Percentiles rank a stretch among this genome's conserved stretches.
phyloP scores from a whole-genome alignment of 164 flowering plant genomes.

The Macadamia integrifolia region DNA sequence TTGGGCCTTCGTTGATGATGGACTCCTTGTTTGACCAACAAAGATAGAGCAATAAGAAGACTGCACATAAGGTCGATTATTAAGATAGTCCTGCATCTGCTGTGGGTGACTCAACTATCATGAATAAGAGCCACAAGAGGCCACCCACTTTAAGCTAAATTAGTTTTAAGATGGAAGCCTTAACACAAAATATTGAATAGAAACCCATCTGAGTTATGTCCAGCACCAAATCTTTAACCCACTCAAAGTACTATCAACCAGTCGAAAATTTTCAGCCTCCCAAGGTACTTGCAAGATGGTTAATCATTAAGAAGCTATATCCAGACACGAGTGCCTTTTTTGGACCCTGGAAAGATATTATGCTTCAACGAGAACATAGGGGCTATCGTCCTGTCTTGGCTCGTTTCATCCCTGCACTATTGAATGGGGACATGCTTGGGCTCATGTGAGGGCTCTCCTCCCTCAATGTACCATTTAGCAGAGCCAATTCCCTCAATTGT shows the following conservation, averaged over 20 bases:
- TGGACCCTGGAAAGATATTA: neutral
- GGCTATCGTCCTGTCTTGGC: slow-evolving; percentile 78
- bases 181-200: slow-evolving; percentile 8
- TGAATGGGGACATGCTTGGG: slow-evolving; percentile 70
- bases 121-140: too few species aligned
- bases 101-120: too few species aligned
- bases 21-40: too few species aligned
- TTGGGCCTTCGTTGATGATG: too few species aligned
- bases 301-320: slow-evolving; percentile 2
- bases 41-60: too few species aligned
- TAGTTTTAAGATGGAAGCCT: too few species aligned
- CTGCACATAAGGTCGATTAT: too few species aligned
- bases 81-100: too few species aligned
- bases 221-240: slow-evolving; percentile 10
- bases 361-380: neutral
- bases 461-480: slow-evolving; percentile 86
- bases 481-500: slow-evolving; percentile 85
- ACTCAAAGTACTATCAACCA: slow-evolving; percentile 11
- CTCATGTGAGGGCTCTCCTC: slow-evolving; percentile 88
- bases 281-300: slow-evolving; percentile 3
- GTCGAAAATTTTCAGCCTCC: slow-evolving; percentile 2
- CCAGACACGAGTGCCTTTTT: neutral
- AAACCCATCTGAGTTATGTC: slow-evolving; percentile 6
- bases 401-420: slow-evolving; percentile 90
- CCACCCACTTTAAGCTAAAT: too few species aligned